Evolutionary conservation across 345 rosid species (phyloP).

Genomic region (Arabidopsis suecica): DNA sequence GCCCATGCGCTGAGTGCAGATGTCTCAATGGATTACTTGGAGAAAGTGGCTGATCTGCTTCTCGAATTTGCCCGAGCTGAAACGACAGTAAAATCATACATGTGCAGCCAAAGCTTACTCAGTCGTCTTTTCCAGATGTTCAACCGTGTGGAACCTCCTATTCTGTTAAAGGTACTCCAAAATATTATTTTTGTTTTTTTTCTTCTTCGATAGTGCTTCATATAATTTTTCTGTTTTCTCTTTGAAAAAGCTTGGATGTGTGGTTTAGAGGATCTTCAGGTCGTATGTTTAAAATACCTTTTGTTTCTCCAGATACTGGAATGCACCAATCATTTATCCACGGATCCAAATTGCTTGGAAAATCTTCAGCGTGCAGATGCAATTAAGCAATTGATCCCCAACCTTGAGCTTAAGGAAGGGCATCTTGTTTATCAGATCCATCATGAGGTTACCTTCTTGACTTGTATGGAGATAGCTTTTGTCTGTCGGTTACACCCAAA

Average conservation of each 20-base stretch:
- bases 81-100: slow-evolving; percentile 84
- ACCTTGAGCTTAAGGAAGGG: slow-evolving; percentile 89
- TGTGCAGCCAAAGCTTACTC: slow-evolving; percentile 95
- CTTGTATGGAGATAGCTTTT: slow-evolving; percentile 22
- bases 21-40: slow-evolving; percentile 84
- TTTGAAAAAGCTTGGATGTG: slow-evolving; percentile 6
- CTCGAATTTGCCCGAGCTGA: slow-evolving; percentile 98
- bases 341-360: slow-evolving; percentile 98
- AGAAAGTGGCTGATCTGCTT: slow-evolving; percentile 92
- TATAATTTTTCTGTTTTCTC: not conserved
- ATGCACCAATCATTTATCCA: slow-evolving; percentile 86
- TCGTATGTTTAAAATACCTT: slow-evolving; percentile 30
- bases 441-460: slow-evolving; percentile 65
- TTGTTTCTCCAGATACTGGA: slow-evolving; percentile 62
- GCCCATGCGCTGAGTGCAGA: slow-evolving; percentile 81
- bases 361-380: slow-evolving; percentile 98
- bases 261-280: slow-evolving; percentile 27
- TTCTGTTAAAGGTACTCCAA: slow-evolving; percentile 75
- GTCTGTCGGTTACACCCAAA: not conserved
- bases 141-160: slow-evolving; percentile 84
- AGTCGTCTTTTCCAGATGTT: slow-evolving; percentile 94
- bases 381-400: slow-evolving; percentile 93
- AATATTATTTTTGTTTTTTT: slow-evolving; percentile 10
- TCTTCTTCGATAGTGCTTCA: not conserved
- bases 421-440: slow-evolving; percentile 79